Evolutionary conservation across 177 flowering plant species (phyloP).

Genomic region (Vitis hybrid): DNA sequence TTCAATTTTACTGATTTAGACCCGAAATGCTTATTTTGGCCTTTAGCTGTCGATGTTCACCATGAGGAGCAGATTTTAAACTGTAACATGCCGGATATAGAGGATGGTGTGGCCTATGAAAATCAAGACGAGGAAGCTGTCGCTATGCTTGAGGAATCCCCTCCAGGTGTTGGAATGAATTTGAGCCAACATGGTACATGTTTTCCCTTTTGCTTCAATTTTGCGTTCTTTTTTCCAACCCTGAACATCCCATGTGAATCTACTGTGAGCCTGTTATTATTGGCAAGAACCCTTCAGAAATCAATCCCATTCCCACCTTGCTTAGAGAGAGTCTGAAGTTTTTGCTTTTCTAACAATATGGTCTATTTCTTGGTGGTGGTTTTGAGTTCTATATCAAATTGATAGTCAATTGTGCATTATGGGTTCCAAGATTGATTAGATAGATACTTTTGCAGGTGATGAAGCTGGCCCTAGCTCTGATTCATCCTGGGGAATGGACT

Average conservation of each 20-base stretch:
- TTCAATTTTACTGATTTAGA: background rate
- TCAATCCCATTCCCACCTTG: too few relatives aligned
- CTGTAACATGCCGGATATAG: constrained; percentile 41
- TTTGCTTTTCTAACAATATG: too few relatives aligned
- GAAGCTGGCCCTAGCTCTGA: constrained; percentile 26
- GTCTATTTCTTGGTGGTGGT: too few relatives aligned
- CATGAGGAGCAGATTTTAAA: constrained; percentile 43
- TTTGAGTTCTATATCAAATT: background rate
- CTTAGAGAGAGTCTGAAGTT: too few relatives aligned
- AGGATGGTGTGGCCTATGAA: constrained; percentile 40
- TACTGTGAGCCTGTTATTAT: too few relatives aligned
- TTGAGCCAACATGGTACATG: constrained; percentile 11
- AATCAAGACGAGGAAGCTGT: constrained; percentile 50
- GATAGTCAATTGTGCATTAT: background rate
- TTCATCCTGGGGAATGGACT: constrained; percentile 41
- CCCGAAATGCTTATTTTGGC: background rate
- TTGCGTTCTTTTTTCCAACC: too few relatives aligned
- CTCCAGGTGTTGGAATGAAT: constrained; percentile 14
- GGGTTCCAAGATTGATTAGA: background rate
- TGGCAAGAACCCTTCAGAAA: too few relatives aligned
- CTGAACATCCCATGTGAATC: too few relatives aligned
- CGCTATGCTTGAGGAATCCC: constrained; percentile 52
- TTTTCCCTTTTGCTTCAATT: background rate
- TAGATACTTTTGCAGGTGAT: constrained; percentile 25
- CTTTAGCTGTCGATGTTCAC: constrained; percentile 27